phyloP scores from a whole-genome alignment of 306 rosid species.

The Cyamopsis tetragonoloba region DNA sequence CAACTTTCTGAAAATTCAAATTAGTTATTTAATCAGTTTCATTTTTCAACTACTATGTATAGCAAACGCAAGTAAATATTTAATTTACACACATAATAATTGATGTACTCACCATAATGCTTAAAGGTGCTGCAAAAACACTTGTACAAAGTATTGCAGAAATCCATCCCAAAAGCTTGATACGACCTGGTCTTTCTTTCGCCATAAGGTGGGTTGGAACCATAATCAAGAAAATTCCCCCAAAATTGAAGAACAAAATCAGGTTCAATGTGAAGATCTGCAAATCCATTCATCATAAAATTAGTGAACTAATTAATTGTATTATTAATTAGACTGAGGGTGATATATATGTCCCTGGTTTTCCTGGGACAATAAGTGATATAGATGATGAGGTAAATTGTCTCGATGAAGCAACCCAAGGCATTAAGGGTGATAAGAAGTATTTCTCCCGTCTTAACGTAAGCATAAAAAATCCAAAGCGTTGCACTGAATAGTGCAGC shows the following conservation, averaged over 20 bases:
- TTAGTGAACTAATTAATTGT: no score
- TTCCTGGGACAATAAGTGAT: conserved; percentile 63
- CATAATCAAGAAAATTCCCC: conserved; percentile 64
- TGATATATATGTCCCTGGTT: no score
- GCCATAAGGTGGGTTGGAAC: conserved; percentile 62
- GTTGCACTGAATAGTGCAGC: conserved; percentile 84
- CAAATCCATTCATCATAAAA: conserved; percentile 24
- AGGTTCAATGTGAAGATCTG: conserved; percentile 71
- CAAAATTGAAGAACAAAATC: conserved; percentile 55
- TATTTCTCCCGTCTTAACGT: conserved; percentile 54
- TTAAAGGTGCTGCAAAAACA: conserved; percentile 88
- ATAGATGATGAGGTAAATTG: conserved; percentile 66
- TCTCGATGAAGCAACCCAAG: conserved; percentile 72
- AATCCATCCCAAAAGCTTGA: conserved; percentile 77
- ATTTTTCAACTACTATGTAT: no score
- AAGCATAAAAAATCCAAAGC: conserved; percentile 91
- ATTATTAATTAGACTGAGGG: no score
- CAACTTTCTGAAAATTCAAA: conserved; percentile 55
- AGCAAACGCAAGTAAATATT: no score
- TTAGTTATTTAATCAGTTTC: no score
- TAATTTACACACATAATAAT: no score
- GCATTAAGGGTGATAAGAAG: conserved; percentile 78
- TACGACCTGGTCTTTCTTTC: conserved; percentile 45
- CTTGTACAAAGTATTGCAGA: conserved; percentile 69
- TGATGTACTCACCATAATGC: conserved; percentile 70